phyloP scores from a whole-genome alignment of 495 filamentous ascomycete genomes.

The Aspergillus leporis region DNA sequence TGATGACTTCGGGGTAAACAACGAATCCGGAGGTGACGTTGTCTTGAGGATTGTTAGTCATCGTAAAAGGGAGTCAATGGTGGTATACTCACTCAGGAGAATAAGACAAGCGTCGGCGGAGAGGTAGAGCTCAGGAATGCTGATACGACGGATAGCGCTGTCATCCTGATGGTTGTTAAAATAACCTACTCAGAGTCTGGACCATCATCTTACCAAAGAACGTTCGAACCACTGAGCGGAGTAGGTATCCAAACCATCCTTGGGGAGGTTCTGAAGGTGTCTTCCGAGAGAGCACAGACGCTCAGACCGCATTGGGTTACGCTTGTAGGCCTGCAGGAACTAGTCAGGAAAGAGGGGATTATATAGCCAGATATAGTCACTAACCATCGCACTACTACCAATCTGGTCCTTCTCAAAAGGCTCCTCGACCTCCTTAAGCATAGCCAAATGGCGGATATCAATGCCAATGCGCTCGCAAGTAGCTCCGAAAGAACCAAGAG shows the following conservation, averaged over 20 bases:
- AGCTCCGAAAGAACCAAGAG: constrained; percentile 77
- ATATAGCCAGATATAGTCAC: constrained; percentile 14
- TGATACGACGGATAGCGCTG: constrained; percentile 65
- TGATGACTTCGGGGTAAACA: constrained; percentile 81
- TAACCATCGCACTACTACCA: constrained; percentile 54
- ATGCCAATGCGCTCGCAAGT: constrained; percentile 73
- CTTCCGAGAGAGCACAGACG: constrained; percentile 77
- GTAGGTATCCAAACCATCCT: constrained; percentile 74
- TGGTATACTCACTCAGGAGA: constrained; percentile 53
- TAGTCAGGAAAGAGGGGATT: constrained; percentile 20
- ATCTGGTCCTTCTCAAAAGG: constrained; percentile 75
- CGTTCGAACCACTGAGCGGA: constrained; percentile 82
- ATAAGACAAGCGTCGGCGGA: constrained; percentile 80
- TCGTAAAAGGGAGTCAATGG: neutral
- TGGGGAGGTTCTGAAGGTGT: constrained; percentile 62
- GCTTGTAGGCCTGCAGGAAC: constrained; percentile 72
- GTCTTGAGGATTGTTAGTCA: constrained; percentile 40
- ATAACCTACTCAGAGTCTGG: constrained; percentile 11
- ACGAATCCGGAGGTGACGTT: constrained; percentile 83
- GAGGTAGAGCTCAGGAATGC: constrained; percentile 80
- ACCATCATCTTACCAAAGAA: constrained; percentile 47
- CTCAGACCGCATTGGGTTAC: constrained; percentile 89
- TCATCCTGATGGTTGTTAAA: constrained; percentile 41
- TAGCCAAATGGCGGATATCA: constrained; percentile 80
- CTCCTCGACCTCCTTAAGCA: constrained; percentile 84